Evolutionary conservation across 495 filamentous ascomycete genomes (phyloP).

Genomic region (Penicillium dipodomyicola): DNA sequence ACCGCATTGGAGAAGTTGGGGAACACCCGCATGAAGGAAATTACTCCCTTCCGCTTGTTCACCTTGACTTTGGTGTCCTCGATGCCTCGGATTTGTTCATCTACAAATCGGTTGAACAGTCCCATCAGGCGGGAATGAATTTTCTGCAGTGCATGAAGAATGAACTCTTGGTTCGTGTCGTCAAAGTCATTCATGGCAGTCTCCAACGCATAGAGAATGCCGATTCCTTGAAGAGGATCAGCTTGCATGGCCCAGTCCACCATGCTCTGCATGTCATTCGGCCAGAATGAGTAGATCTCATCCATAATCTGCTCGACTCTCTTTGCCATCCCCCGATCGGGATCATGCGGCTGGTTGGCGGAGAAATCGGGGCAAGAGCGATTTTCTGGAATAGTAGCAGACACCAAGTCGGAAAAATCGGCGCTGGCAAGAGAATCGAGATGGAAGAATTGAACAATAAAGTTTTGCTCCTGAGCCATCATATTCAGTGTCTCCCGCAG

Average conservation of each 20-base stretch:
- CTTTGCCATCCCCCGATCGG: constrained; percentile 77
- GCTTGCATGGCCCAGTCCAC: constrained; percentile 78
- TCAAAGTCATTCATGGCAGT: constrained; percentile 70
- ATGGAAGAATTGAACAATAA: constrained; percentile 90
- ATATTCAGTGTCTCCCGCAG: constrained; percentile 75
- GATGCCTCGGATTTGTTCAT: constrained; percentile 91
- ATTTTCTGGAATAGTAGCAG: constrained; percentile 60
- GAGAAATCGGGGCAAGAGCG: constrained; percentile 67
- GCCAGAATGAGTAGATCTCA: constrained; percentile 76
- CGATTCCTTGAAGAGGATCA: constrained; percentile 90
- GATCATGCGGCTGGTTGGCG: constrained; percentile 71
- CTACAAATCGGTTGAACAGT: constrained; percentile 83
- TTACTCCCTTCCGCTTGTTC: constrained; percentile 96
- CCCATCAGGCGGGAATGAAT: constrained; percentile 70
- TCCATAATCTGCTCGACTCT: constrained; percentile 82
- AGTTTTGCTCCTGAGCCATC: constrained; percentile 90
- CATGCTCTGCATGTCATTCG: constrained; percentile 72
- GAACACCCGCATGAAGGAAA: constrained; percentile 89
- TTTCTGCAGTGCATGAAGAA: constrained; percentile 74
- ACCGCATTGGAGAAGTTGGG: constrained; percentile 76
- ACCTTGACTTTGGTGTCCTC: constrained; percentile 99
- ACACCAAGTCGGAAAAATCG: constrained; percentile 80
- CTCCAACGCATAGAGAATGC: constrained; percentile 78
- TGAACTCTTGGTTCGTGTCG: constrained; percentile 89
- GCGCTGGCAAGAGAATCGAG: constrained; percentile 69